These are phyloP conservation scores for Aspergillus costaricaensis DNA, from an alignment of 2,329 filamentous ascomycete genomes.

Conservation along the genomic window DNA sequence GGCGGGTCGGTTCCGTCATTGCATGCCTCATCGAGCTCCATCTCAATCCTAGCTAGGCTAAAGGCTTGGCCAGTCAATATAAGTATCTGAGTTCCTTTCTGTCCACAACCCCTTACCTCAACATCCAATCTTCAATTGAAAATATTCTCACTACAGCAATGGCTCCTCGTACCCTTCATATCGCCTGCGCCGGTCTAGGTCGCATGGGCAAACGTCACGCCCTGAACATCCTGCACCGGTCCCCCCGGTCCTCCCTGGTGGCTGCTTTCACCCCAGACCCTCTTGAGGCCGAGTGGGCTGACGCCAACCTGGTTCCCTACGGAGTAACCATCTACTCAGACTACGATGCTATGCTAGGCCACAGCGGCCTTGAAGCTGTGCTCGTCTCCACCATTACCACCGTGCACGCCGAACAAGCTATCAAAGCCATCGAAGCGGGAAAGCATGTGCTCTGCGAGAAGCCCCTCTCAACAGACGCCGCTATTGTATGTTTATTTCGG, in stretches of 20 bases:
- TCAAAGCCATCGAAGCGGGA: constrained; percentile 55
- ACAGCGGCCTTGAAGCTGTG: constrained; percentile 55
- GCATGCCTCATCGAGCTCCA: not conserved
- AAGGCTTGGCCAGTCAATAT: not conserved
- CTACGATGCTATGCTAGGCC: constrained; percentile 57
- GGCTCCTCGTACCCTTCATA: not conserved
- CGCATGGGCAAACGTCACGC: constrained; percentile 53
- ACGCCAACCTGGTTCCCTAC: constrained; percentile 49
- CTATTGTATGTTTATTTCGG: not conserved
- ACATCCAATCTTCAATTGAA: not conserved
- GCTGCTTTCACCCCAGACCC: constrained; percentile 49
- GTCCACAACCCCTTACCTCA: not conserved
- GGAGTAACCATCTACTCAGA: constrained; percentile 53
- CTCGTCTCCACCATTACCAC: constrained; percentile 56
- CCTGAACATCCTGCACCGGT: constrained; percentile 46
- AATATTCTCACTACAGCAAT: not conserved
- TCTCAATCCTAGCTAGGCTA: not conserved
- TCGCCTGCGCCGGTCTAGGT: constrained; percentile 42
- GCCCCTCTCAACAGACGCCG: constrained; percentile 48
- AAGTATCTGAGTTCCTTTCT: not conserved
- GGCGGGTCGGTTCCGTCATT: not conserved
- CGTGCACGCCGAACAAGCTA: constrained; percentile 58
- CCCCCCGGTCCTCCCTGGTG: constrained; percentile 51
- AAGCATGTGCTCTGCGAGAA: constrained; percentile 60
- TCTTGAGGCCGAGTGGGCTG: constrained; percentile 51